Evolutionary conservation across 768 basidiomycete genomes (phyloP).

Genomic region (Steccherinum ochraceum): DNA sequence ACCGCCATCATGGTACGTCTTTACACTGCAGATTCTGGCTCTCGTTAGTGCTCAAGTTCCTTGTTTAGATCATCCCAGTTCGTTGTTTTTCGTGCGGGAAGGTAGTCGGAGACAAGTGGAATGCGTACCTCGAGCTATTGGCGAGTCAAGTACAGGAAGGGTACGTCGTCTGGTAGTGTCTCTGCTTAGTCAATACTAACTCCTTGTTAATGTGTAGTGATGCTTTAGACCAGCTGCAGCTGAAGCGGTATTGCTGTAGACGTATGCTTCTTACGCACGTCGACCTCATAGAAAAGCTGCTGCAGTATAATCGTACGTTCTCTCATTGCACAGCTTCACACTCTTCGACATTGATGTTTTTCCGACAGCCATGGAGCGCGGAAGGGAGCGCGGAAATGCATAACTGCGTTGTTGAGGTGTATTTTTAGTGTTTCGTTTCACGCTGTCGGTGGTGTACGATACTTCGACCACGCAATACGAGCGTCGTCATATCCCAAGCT

Average conservation of each 20-base stretch:
- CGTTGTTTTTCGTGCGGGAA: constrained; percentile 97
- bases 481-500: neutral
- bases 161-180: constrained; percentile 37
- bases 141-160: constrained; percentile 83
- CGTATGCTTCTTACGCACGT: constrained; percentile 98
- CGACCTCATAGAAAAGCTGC: constrained; percentile 92
- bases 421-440: no score
- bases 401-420: neutral
- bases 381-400: neutral
- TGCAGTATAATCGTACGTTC: constrained; percentile 89
- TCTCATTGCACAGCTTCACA: neutral
- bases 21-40: no score
- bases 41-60: no score
- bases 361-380: constrained; percentile 16
- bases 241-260: constrained; percentile 94
- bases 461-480: no score
- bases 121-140: constrained; percentile 75
- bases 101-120: constrained; percentile 97
- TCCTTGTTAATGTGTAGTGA: constrained; percentile 37
- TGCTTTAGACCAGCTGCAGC: constrained; percentile 80
- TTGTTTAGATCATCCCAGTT: constrained; percentile 83
- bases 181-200: neutral
- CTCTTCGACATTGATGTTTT: neutral
- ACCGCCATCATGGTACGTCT: no score
- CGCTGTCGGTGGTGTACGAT: no score